phyloP scores from a whole-genome alignment of 176 grass and related monocot genomes.

The Avena eriantha region DNA sequence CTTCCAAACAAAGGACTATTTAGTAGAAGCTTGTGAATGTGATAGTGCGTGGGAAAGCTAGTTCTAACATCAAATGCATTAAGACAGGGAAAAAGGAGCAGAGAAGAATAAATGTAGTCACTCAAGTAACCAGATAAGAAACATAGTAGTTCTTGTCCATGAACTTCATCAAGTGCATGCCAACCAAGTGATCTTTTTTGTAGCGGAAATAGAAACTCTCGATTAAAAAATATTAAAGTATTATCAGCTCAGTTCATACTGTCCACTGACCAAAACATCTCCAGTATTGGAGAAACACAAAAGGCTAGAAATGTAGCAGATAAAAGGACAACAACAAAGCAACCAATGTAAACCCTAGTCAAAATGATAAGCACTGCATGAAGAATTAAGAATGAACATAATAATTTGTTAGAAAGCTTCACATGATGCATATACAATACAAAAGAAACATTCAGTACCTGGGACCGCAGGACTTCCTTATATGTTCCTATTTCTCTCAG shows the following conservation, averaged over 20 bases:
- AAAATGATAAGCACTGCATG: background rate
- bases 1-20: slow-evolving; percentile 28
- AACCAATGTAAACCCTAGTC: background rate
- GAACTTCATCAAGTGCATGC: slow-evolving; percentile 34
- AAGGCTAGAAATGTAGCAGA: slow-evolving; percentile 21
- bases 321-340: background rate
- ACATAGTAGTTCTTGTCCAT: slow-evolving; percentile 26
- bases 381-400: background rate
- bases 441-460: slow-evolving; percentile 57
- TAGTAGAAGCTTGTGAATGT: background rate
- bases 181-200: slow-evolving; percentile 11
- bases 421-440: slow-evolving; percentile 24
- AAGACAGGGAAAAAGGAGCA: slow-evolving; percentile 7
- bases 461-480: slow-evolving; percentile 93
- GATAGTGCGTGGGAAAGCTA: slow-evolving; percentile 17
- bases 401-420: slow-evolving; percentile 4
- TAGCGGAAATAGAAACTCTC: background rate
- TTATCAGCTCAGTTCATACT: slow-evolving; percentile 17
- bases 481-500: slow-evolving; percentile 99
- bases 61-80: slow-evolving; percentile 7
- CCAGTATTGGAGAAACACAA: slow-evolving; percentile 3
- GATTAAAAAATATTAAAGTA: slow-evolving; percentile 24
- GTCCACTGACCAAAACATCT: background rate
- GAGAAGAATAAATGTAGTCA: background rate
- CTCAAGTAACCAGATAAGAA: slow-evolving; percentile 3